These are phyloP conservation scores for Nicotiana otophora DNA, from an alignment of 257 asterid species.

Conservation along the genomic window DNA sequence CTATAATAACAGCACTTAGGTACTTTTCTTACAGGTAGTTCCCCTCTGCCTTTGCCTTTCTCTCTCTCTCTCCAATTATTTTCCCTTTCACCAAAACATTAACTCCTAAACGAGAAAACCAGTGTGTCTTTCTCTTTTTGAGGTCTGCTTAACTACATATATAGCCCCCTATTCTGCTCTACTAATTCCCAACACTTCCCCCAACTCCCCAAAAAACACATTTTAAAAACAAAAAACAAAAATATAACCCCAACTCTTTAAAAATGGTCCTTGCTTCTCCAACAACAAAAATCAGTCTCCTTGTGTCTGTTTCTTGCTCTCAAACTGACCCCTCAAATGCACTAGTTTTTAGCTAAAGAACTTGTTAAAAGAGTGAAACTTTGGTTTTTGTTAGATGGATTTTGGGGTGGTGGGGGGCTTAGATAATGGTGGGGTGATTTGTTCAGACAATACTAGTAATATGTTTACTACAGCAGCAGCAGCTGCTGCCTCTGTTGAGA, in stretches of 20 bases:
- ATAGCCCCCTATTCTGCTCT: background rate
- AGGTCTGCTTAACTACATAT: constrained; percentile 29
- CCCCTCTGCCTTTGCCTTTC: constrained; percentile 5
- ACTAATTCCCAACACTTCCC: constrained; percentile 6
- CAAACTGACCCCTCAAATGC: background rate
- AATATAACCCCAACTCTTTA: constrained; percentile 14
- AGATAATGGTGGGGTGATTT: constrained; percentile 36
- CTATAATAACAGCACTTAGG: background rate
- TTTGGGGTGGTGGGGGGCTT: constrained; percentile 51
- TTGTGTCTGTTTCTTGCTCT: constrained; percentile 23
- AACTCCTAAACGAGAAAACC: constrained; percentile 26
- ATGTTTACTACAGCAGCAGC: background rate
- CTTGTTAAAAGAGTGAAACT: constrained; percentile 17
- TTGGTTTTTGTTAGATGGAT: constrained; percentile 47
- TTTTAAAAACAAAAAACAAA: constrained; percentile 17
- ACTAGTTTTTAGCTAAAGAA: background rate
- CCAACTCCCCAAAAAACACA: constrained; percentile 1
- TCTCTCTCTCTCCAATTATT: constrained; percentile 39
- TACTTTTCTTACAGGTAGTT: constrained; percentile 36
- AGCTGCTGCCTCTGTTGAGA: constrained; percentile 1
- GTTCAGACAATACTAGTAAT: constrained; percentile 24
- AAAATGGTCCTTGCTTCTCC: constrained; percentile 42
- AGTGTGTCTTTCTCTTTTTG: constrained; percentile 22
- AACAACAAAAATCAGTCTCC: constrained; percentile 17
- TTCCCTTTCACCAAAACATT: constrained; percentile 49